Percentiles rank a stretch among this genome's conserved stretches.
phyloP scores from a whole-genome alignment of 2,329 filamentous ascomycete genomes.

The Aspergillus phoenicis region DNA sequence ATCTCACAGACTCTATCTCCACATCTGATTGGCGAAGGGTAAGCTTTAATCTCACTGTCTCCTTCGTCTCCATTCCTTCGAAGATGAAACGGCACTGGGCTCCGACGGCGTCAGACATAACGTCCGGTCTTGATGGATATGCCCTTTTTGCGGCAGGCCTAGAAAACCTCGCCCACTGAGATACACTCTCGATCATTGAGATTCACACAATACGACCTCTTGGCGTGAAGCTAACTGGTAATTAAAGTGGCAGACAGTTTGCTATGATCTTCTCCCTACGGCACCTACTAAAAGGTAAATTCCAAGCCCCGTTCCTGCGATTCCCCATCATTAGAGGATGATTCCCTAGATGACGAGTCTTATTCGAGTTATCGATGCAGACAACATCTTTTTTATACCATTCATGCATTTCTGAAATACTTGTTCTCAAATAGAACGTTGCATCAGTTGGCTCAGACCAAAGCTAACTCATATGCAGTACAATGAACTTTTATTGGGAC shows the following conservation, averaged over 20 bases:
- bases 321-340: slow-evolving; percentile 44
- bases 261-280: background rate
- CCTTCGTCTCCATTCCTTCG: slow-evolving; percentile 21
- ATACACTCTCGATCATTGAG: slow-evolving; percentile 24
- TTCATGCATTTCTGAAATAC: slow-evolving; percentile 61
- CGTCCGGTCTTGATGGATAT: slow-evolving; percentile 74
- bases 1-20: background rate
- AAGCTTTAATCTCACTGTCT: slow-evolving; percentile 22
- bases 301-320: background rate
- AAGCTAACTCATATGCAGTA: slow-evolving; percentile 23
- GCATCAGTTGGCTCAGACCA: slow-evolving; percentile 2
- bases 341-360: slow-evolving; percentile 67
- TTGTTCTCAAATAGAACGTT: slow-evolving; percentile 15
- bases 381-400: slow-evolving; percentile 58
- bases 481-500: background rate
- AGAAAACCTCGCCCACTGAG: slow-evolving; percentile 99
- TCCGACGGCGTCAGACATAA: slow-evolving; percentile 68
- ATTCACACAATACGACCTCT: slow-evolving; percentile 22
- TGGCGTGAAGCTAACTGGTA: slow-evolving; percentile 31
- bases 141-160: slow-evolving; percentile 93
- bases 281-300: slow-evolving; percentile 20
- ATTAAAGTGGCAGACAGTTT: background rate
- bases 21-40: slow-evolving; percentile 18
- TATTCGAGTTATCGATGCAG: slow-evolving; percentile 65
- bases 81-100: slow-evolving; percentile 80